A percentile compares a stretch with the other conserved stretches of the same genome.
Conservation (phyloP, 2,329 filamentous ascomycete species). For the Phialophora tarda region DNA sequence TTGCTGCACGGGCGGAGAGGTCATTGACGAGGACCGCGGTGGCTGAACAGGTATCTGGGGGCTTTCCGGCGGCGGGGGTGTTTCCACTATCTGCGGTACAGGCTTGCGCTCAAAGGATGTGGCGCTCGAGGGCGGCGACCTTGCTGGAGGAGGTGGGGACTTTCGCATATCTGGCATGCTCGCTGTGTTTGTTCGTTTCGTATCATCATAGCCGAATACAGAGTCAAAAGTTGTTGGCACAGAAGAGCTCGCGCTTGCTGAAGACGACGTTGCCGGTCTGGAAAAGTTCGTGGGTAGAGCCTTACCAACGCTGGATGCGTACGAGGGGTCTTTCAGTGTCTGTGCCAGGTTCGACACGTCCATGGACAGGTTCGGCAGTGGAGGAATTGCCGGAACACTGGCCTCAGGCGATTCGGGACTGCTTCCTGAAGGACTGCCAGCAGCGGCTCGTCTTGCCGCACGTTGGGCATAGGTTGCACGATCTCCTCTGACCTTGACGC, state of each 20-base stretch:
- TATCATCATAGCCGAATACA: conserved; percentile 41
- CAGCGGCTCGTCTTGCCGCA: conserved; percentile 57
- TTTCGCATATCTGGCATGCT: conserved; percentile 49
- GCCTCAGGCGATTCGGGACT: conserved; percentile 33
- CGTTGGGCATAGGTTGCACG: conserved; percentile 77
- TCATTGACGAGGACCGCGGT: conserved; percentile 29
- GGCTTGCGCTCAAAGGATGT: conserved; percentile 55
- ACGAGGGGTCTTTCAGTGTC: conserved; percentile 49
- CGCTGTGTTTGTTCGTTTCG: conserved; percentile 43
- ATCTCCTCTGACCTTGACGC: conserved; percentile 67
- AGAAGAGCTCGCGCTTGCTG: conserved; percentile 14
- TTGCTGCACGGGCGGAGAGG: conserved; percentile 44
- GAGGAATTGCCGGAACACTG: conserved; percentile 42
- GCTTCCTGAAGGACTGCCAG: conserved; percentile 40
- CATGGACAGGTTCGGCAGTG: conserved; percentile 43
- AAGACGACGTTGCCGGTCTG: conserved; percentile 33
- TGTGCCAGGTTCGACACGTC: conserved; percentile 52
- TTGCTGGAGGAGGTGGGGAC: conserved; percentile 63
- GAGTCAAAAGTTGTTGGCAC: conserved; percentile 41
- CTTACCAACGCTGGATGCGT: conserved; percentile 37
- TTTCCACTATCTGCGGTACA: conserved; percentile 60
- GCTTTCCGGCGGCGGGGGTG: conserved; percentile 36
- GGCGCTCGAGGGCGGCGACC: conserved; percentile 62
- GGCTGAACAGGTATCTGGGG: conserved; percentile 22
- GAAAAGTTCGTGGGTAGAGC: conserved; percentile 39